These are phyloP conservation scores for Ascosphaera apis DNA, from an alignment of 2,329 filamentous ascomycete genomes.

Conservation along the genomic window DNA sequence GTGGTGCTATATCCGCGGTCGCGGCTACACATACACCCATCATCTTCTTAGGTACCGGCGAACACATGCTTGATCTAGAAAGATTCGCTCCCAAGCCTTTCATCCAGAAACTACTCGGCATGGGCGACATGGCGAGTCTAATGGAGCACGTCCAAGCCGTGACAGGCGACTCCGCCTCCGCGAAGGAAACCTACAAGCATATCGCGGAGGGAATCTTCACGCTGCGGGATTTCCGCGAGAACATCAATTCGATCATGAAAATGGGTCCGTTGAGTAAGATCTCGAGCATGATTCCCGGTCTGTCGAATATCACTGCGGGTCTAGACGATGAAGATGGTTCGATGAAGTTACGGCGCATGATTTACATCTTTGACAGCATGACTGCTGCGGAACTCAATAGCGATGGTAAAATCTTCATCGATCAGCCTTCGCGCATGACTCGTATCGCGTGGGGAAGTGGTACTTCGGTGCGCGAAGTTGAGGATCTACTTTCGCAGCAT, in stretches of 20 bases:
- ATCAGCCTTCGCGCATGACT: slow-evolving; percentile 82
- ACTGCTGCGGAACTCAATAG: slow-evolving; percentile 86
- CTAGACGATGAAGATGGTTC: slow-evolving; percentile 97
- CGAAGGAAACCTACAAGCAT: slow-evolving; percentile 96
- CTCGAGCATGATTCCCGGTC: slow-evolving; percentile 94
- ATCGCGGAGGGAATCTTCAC: slow-evolving; percentile 94
- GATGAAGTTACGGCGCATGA: slow-evolving; percentile 86
- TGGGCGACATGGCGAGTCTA: slow-evolving; percentile 88
- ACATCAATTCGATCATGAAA: slow-evolving; percentile 97
- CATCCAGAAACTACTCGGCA: slow-evolving; percentile 77
- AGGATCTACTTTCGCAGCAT: slow-evolving; percentile 92
- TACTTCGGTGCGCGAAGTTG: slow-evolving; percentile 76
- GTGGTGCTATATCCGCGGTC: slow-evolving; percentile 92
- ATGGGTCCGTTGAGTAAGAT: slow-evolving; percentile 96
- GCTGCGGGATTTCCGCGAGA: slow-evolving; percentile 77
- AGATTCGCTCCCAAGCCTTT: slow-evolving; percentile 83
- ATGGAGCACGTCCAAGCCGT: slow-evolving; percentile 93
- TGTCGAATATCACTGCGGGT: slow-evolving; percentile 78
- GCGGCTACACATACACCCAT: slow-evolving; percentile 92
- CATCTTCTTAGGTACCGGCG: slow-evolving; percentile 91
- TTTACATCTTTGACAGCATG: slow-evolving; percentile 98
- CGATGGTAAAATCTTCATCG: slow-evolving; percentile 81
- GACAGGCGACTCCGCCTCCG: slow-evolving; percentile 57
- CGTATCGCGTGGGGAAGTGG: slow-evolving; percentile 75
- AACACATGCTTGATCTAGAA: slow-evolving; percentile 90